Percentiles rank a stretch among this genome's conserved stretches.
phyloP scores from a whole-genome alignment of 2,329 filamentous ascomycete species.

The Neospermospora avenae region DNA sequence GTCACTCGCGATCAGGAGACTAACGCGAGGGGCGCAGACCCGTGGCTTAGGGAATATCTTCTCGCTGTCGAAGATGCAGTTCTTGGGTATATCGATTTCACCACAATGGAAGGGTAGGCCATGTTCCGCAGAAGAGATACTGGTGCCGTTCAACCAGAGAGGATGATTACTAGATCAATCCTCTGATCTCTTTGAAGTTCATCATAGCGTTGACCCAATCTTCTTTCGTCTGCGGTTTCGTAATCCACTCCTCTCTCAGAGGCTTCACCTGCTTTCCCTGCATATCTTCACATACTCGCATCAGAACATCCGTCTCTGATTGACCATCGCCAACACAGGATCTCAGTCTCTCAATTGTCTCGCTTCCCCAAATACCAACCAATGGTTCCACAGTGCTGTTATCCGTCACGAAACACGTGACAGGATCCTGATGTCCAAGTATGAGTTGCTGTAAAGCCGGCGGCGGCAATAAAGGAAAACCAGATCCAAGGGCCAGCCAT shows the following conservation, averaged over 20 bases:
- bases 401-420: slow-evolving; percentile 37
- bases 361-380: slow-evolving; percentile 37
- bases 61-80: background rate
- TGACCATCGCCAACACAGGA: slow-evolving; percentile 20
- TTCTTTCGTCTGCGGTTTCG: slow-evolving; percentile 39
- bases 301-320: slow-evolving; percentile 14
- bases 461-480: slow-evolving; percentile 35
- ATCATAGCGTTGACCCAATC: slow-evolving; percentile 37
- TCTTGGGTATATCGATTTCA: background rate
- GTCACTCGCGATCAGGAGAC: background rate
- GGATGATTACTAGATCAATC: background rate
- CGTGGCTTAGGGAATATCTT: background rate
- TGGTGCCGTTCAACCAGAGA: background rate
- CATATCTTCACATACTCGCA: slow-evolving; percentile 20
- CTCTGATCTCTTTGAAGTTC: background rate
- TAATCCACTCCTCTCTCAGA: slow-evolving; percentile 42
- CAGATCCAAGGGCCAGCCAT: slow-evolving; percentile 37
- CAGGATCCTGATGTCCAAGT: slow-evolving; percentile 24
- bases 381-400: slow-evolving; percentile 36
- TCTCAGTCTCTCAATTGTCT: slow-evolving; percentile 30
- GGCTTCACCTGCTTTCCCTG: slow-evolving; percentile 23
- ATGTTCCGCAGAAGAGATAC: background rate
- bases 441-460: slow-evolving; percentile 32
- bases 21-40: too few species aligned
- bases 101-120: background rate